A percentile compares a stretch with the other conserved stretches of the same genome.
Conservation (phyloP, 2,329 filamentous ascomycete species). For the Aspergillus sp. region DNA sequence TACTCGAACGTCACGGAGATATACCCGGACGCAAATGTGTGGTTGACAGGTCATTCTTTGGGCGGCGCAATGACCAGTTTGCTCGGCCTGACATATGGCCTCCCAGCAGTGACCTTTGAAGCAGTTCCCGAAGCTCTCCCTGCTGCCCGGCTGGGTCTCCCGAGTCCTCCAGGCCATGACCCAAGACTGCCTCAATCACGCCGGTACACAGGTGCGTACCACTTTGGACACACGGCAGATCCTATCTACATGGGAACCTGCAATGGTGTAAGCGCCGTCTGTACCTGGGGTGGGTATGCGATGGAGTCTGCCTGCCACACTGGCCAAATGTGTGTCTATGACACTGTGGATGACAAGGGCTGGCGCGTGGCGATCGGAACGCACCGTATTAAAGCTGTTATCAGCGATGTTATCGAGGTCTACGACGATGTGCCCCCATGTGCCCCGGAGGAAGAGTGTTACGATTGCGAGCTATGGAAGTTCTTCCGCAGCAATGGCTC, state of each 20-base stretch:
- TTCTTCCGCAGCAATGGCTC: slow-evolving; percentile 92
- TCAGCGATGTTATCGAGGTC: slow-evolving; percentile 78
- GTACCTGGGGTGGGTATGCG: slow-evolving; percentile 88
- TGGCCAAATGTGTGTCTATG: slow-evolving; percentile 83
- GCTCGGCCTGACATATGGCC: slow-evolving; percentile 83
- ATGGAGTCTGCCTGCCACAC: slow-evolving; percentile 92
- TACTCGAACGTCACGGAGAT: slow-evolving; percentile 89
- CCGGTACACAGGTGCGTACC: slow-evolving; percentile 72
- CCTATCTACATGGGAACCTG: slow-evolving; percentile 92
- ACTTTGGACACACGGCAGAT: slow-evolving; percentile 94
- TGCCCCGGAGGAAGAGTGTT: slow-evolving; percentile 71
- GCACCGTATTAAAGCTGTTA: slow-evolving; percentile 85
- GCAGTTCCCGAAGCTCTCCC: slow-evolving; percentile 88
- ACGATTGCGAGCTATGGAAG: slow-evolving; percentile 91
- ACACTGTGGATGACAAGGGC: slow-evolving; percentile 85
- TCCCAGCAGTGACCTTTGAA: slow-evolving; percentile 90
- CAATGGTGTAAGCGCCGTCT: slow-evolving; percentile 83
- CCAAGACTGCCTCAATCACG: slow-evolving; percentile 68
- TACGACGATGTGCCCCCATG: slow-evolving; percentile 81
- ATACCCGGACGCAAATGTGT: slow-evolving; percentile 80
- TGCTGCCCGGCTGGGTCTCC: slow-evolving; percentile 78
- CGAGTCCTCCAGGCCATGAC: slow-evolving; percentile 75
- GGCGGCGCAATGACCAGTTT: slow-evolving; percentile 88
- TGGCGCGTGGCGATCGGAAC: slow-evolving; percentile 90
- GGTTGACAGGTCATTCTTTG: slow-evolving; percentile 89